Conservation (phyloP, 495 filamentous ascomycete genomes). For the Penicillium taxi region DNA sequence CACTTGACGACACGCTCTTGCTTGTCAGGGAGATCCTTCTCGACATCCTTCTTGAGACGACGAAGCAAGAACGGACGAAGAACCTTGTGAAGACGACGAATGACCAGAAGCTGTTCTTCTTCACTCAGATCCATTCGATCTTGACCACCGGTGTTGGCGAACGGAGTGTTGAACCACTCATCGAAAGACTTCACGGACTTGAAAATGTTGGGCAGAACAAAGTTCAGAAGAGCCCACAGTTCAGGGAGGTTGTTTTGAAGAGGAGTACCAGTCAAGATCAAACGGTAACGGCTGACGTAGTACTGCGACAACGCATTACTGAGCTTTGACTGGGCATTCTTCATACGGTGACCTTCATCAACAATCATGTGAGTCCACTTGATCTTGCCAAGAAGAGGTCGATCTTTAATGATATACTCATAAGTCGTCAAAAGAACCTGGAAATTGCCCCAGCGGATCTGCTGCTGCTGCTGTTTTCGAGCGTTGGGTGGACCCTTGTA, state of each 20-base stretch:
- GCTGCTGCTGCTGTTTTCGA: slow-evolving; percentile 84
- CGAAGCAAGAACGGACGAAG: slow-evolving; percentile 93
- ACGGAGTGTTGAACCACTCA: slow-evolving; percentile 99
- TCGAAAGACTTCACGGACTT: slow-evolving; percentile 99
- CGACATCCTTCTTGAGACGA: slow-evolving; percentile 98
- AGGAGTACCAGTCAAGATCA: slow-evolving; percentile 95
- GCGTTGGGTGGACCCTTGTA: slow-evolving; percentile 92
- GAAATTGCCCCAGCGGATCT: slow-evolving; percentile 90
- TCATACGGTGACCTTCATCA: slow-evolving; percentile 99
- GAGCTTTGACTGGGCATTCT: slow-evolving; percentile 95
- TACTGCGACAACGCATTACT: slow-evolving; percentile 91
- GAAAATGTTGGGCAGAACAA: slow-evolving; percentile 96
- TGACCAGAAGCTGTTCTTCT: slow-evolving; percentile 98
- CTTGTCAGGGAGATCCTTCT: slow-evolving; percentile 97
- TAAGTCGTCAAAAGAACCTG: slow-evolving; percentile 96
- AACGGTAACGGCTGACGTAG: slow-evolving; percentile 86
- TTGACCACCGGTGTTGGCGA: slow-evolving; percentile 94
- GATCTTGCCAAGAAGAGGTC: slow-evolving; percentile 87
- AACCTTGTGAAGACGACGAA: slow-evolving; percentile 97
- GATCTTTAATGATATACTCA: slow-evolving; percentile 99
- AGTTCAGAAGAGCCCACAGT: slow-evolving; percentile 95
- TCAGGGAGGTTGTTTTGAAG: slow-evolving; percentile 96
- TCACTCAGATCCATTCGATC: slow-evolving; percentile 98
- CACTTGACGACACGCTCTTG: slow-evolving; percentile 98
- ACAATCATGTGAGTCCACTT: slow-evolving; percentile 99